Percentiles rank a stretch among this genome's conserved stretches.
phyloP scores from a whole-genome alignment of 768 basidiomycete species.

The Pleurotus sapidus region DNA sequence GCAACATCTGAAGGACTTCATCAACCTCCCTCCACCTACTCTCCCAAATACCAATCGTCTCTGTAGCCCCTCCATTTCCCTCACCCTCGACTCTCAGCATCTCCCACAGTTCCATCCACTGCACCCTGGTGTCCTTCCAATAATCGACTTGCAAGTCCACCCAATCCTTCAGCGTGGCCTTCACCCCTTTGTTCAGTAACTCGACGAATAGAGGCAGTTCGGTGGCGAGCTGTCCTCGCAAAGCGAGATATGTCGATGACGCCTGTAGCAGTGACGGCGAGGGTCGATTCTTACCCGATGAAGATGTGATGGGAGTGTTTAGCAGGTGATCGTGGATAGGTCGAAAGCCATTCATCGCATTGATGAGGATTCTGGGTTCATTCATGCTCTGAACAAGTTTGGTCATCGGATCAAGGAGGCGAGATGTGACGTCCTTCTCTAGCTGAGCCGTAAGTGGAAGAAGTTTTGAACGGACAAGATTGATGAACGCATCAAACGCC shows the following conservation, averaged over 20 bases:
- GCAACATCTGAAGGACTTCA: constrained; percentile 35
- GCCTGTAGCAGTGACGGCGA: constrained; percentile 66
- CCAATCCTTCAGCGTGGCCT: constrained; percentile 47
- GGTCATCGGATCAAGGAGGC: constrained; percentile 56
- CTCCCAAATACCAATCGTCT: constrained; percentile 73
- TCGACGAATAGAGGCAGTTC: constrained; percentile 68
- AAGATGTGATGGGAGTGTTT: constrained; percentile 53
- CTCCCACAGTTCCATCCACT: constrained; percentile 85
- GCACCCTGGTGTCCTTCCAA: constrained; percentile 55
- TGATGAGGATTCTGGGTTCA: constrained; percentile 62
- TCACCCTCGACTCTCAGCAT: constrained; percentile 72
- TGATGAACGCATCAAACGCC: constrained; percentile 70
- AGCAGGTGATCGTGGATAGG: constrained; percentile 71
- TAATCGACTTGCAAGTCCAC: constrained; percentile 57
- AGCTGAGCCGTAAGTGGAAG: constrained; percentile 50
- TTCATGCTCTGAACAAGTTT: constrained; percentile 56
- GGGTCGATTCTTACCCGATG: constrained; percentile 52
- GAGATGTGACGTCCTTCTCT: constrained; percentile 48
- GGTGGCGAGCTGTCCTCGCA: constrained; percentile 65
- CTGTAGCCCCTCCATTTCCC: constrained; percentile 60
- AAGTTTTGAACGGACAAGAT: constrained; percentile 53
- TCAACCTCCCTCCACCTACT: constrained; percentile 68
- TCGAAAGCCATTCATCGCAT: constrained; percentile 70
- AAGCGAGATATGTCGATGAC: constrained; percentile 73
- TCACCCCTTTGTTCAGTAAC: constrained; percentile 60